A percentile compares a stretch with the other conserved stretches of the same genome.
Evolutionary conservation across 441 rosid species (phyloP).

Genomic region (Syzygium syzygioides): DNA sequence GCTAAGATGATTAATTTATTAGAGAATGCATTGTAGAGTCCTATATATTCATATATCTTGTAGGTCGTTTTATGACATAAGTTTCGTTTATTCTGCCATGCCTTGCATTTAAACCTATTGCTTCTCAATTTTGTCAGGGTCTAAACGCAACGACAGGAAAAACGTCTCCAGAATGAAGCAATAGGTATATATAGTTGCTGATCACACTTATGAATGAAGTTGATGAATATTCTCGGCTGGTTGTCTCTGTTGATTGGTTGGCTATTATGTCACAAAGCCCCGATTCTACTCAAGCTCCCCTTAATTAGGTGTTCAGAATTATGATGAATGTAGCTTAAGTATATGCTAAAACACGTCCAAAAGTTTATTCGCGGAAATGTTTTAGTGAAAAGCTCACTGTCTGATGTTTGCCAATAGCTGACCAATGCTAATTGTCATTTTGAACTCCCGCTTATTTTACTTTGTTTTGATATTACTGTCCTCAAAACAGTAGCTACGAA

Average conservation of each 20-base stretch:
- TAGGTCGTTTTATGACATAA: not conserved
- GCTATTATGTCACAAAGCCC: not conserved
- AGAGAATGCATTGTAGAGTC: not conserved
- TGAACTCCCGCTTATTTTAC: not conserved
- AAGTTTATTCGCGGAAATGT: not conserved
- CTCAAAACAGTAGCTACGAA: not conserved
- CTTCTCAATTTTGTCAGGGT: not conserved
- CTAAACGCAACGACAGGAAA: not conserved
- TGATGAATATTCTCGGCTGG: not conserved
- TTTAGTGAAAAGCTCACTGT: not conserved
- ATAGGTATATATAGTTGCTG: not conserved
- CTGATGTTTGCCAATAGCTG: not conserved
- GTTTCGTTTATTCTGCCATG: not conserved
- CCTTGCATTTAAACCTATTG: not conserved
- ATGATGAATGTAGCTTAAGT: not conserved
- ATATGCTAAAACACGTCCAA: not conserved
- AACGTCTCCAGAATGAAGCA: not conserved
- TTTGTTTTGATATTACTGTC: not conserved
- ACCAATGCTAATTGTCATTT: not conserved
- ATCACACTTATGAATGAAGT: not conserved
- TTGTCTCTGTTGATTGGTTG: not conserved
- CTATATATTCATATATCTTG: not conserved
- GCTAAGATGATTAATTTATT: not conserved
- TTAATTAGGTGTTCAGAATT: not conserved
- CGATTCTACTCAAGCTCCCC: not conserved